Conservation (phyloP, 805 yeast species). For the Saccharomycopsis malanga region DNA sequence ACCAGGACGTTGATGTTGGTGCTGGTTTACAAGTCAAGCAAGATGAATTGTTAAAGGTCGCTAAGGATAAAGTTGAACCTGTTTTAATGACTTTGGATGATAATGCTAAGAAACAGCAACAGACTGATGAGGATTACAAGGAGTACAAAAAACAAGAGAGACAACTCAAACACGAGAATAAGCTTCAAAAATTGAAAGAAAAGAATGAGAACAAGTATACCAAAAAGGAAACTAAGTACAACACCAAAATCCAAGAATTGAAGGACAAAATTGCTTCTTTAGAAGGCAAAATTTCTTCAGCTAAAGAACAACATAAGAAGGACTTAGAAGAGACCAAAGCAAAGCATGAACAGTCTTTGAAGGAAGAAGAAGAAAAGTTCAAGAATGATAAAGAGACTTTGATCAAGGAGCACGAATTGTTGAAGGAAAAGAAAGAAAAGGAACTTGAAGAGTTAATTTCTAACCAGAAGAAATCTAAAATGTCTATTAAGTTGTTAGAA, state of each 20-base stretch:
- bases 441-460: slow-evolving; percentile 15
- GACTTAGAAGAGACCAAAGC: slow-evolving; percentile 9
- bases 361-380: slow-evolving; percentile 10
- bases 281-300: slow-evolving; percentile 5
- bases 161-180: slow-evolving; percentile 14
- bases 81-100: slow-evolving; percentile 8
- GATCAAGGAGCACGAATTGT: slow-evolving; percentile 14
- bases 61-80: slow-evolving; percentile 12
- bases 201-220: slow-evolving; percentile 17
- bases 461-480: slow-evolving; percentile 18
- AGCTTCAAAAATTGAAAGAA: slow-evolving; percentile 13
- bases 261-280: slow-evolving; percentile 13
- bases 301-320: slow-evolving; percentile 13
- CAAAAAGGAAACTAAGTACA: slow-evolving; percentile 16
- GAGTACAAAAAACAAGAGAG: slow-evolving; percentile 10
- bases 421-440: slow-evolving; percentile 8
- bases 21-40: slow-evolving; percentile 12
- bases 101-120: slow-evolving; percentile 18
- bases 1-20: slow-evolving; percentile 14
- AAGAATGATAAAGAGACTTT: slow-evolving; percentile 12
- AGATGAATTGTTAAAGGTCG: slow-evolving; percentile 13
- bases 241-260: slow-evolving; percentile 14
- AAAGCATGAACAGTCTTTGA: slow-evolving; percentile 13
- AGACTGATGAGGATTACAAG: slow-evolving; percentile 15
- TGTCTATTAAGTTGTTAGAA: slow-evolving; percentile 16